phyloP scores from a whole-genome alignment of 495 filamentous ascomycete species.

The Neurospora sp. region DNA sequence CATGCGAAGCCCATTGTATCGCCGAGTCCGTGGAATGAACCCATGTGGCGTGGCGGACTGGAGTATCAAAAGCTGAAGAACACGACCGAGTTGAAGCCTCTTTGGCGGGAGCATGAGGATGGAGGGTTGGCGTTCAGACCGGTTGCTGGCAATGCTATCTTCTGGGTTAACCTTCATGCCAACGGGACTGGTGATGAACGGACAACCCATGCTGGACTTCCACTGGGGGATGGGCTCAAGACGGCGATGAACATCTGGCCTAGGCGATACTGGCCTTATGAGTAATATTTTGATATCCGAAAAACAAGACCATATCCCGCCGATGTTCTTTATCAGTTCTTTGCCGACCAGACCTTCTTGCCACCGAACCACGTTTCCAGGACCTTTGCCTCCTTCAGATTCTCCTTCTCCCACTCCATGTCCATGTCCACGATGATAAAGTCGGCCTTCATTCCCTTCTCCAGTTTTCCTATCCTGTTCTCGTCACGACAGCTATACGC shows the following conservation, averaged over 20 bases:
- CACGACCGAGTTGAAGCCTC: slow-evolving; percentile 5
- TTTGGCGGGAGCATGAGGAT: slow-evolving; percentile 37
- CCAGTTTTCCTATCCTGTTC: slow-evolving; percentile 36
- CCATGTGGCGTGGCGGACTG: slow-evolving; percentile 11
- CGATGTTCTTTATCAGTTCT: not conserved
- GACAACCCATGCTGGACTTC: slow-evolving; percentile 41
- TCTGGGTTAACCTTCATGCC: slow-evolving; percentile 42
- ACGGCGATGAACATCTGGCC: slow-evolving; percentile 51
- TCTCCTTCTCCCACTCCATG: slow-evolving; percentile 44
- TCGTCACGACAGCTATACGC: slow-evolving; percentile 52
- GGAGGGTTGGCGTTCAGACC: slow-evolving; percentile 43
- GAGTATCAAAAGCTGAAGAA: not conserved
- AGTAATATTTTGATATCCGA: not conserved
- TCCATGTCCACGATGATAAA: slow-evolving; percentile 51
- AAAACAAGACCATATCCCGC: not conserved
- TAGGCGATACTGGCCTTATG: slow-evolving; percentile 23
- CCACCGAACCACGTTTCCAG: slow-evolving; percentile 48
- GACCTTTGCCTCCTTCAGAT: slow-evolving; percentile 41
- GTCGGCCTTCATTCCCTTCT: slow-evolving; percentile 42
- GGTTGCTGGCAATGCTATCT: slow-evolving; percentile 41
- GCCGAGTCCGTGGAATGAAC: slow-evolving; percentile 10
- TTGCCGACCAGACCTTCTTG: slow-evolving; percentile 32
- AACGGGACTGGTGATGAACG: slow-evolving; percentile 38
- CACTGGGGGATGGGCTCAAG: slow-evolving; percentile 36
- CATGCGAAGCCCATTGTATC: slow-evolving; percentile 21